A percentile compares a stretch with the other conserved stretches of the same genome.
Evolutionary conservation across 176 grass and related monocot genomes (phyloP).

Genomic region (Eragrostis curvula): DNA sequence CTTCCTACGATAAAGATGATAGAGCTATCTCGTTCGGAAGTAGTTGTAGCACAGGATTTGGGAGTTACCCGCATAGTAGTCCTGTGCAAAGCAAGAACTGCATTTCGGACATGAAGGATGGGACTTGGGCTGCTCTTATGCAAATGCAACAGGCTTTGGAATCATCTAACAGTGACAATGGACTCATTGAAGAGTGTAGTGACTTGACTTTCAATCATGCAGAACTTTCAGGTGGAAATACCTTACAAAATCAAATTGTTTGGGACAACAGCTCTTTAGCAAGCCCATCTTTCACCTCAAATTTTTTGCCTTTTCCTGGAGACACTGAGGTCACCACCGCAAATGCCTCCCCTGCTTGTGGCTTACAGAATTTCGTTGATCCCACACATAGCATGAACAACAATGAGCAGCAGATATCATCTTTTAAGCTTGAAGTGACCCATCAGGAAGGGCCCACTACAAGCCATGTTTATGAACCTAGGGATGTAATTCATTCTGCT

Average conservation of each 20-base stretch:
- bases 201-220: conserved; percentile 59
- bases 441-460: conserved; percentile 28
- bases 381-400: conserved; percentile 30
- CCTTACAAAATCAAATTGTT: conserved; percentile 42
- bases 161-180: conserved; percentile 46
- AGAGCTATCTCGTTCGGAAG: conserved; percentile 56
- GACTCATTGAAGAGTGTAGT: conserved; percentile 58
- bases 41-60: conserved; percentile 50
- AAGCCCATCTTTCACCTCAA: conserved; percentile 65
- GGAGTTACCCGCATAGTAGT: conserved; percentile 32
- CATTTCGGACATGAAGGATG: conserved; percentile 38
- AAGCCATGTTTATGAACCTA: conserved; percentile 29
- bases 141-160: conserved; percentile 59
- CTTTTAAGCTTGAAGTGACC: conserved; percentile 30
- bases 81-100: conserved; percentile 51
- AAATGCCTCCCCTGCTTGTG: conserved; percentile 37
- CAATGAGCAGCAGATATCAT: conserved; percentile 40
- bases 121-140: conserved; percentile 62
- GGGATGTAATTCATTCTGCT: conserved; percentile 37
- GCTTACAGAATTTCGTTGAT: conserved; percentile 41
- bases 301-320: conserved; percentile 48
- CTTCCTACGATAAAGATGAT: conserved; percentile 47
- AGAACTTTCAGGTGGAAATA: conserved; percentile 52
- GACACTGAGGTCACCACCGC: conserved; percentile 46
- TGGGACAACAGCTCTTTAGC: conserved; percentile 57